phyloP scores from a whole-genome alignment of 2,329 filamentous ascomycete species.

The Sordariomycetes sp. region DNA sequence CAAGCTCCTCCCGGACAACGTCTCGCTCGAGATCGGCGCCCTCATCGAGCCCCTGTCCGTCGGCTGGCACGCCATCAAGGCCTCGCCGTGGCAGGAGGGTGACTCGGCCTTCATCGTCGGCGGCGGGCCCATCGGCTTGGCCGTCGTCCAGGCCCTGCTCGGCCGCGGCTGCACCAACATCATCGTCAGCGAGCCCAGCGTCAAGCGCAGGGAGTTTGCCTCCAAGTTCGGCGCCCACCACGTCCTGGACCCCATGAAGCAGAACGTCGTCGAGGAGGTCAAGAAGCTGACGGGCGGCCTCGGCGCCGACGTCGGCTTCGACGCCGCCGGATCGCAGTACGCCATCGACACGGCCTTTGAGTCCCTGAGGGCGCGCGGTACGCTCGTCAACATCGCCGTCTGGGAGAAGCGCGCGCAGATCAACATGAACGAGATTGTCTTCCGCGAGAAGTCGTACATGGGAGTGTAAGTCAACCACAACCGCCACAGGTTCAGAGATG shows the following conservation, averaged over 20 bases:
- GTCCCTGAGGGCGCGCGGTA: constrained; percentile 41
- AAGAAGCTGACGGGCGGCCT: constrained; percentile 35
- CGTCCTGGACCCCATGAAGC: constrained; percentile 27
- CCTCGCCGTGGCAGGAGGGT: constrained; percentile 26
- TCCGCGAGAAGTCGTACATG: constrained; percentile 12
- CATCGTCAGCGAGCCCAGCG: constrained; percentile 35
- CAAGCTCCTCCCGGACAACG: constrained; percentile 38
- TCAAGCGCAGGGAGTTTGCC: constrained; percentile 30
- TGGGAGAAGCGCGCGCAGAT: constrained; percentile 49
- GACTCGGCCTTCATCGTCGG: constrained; percentile 39
- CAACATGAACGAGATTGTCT: constrained; percentile 13
- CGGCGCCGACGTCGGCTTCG: constrained; percentile 51
- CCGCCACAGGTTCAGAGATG: no score
- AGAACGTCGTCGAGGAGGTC: constrained; percentile 35
- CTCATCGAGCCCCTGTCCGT: constrained; percentile 44
- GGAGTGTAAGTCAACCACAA: constrained; percentile 10
- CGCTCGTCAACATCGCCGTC: constrained; percentile 55
- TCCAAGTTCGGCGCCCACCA: constrained; percentile 32
- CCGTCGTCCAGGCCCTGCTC: constrained; percentile 33
- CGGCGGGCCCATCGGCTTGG: constrained; percentile 38
- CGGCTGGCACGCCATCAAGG: constrained; percentile 33
- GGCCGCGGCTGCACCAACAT: constrained; percentile 37
- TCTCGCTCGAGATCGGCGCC: constrained; percentile 40
- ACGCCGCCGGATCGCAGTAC: constrained; percentile 50
- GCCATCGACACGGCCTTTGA: constrained; percentile 35